phyloP scores from a whole-genome alignment of 2,329 filamentous ascomycete genomes.

The Apiospora phragmitis region DNA sequence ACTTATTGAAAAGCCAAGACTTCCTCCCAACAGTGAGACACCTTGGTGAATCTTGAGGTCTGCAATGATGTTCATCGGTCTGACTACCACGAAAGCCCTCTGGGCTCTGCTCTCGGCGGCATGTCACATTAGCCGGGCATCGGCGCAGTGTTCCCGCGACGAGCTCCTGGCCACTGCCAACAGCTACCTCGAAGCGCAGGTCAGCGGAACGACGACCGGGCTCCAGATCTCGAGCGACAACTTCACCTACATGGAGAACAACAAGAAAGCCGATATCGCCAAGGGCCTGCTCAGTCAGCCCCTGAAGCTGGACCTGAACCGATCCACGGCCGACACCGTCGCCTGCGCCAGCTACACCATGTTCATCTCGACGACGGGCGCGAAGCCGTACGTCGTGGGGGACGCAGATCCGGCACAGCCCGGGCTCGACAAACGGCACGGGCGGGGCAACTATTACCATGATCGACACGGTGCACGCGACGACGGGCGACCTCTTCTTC shows the following conservation, averaged over 20 bases:
- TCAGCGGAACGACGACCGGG: conserved; percentile 22
- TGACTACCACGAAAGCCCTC: neutral
- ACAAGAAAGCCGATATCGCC: conserved; percentile 24
- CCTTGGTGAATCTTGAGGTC: neutral
- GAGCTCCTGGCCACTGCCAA: conserved; percentile 28
- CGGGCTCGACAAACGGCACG: neutral
- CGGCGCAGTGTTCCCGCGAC: conserved; percentile 29
- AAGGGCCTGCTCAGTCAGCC: conserved; percentile 25
- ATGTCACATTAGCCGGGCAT: neutral
- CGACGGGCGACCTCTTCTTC: conserved; percentile 38
- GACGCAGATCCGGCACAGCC: conserved; percentile 34
- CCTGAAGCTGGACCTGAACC: conserved; percentile 28
- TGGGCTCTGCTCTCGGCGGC: neutral
- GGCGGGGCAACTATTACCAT: conserved; percentile 24
- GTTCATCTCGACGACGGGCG: conserved; percentile 32
- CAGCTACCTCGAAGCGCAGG: conserved; percentile 29
- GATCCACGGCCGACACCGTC: conserved; percentile 25
- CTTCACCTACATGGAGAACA: conserved; percentile 32
- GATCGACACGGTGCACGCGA: conserved; percentile 37
- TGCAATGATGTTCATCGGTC: neutral
- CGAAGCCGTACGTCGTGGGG: conserved; percentile 35
- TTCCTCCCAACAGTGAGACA: neutral
- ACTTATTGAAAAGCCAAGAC: neutral
- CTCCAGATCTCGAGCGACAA: conserved; percentile 25
- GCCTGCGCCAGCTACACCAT: conserved; percentile 37